phyloP scores from a whole-genome alignment of 2,329 filamentous ascomycete genomes.

The Xylaria polymorpha region DNA sequence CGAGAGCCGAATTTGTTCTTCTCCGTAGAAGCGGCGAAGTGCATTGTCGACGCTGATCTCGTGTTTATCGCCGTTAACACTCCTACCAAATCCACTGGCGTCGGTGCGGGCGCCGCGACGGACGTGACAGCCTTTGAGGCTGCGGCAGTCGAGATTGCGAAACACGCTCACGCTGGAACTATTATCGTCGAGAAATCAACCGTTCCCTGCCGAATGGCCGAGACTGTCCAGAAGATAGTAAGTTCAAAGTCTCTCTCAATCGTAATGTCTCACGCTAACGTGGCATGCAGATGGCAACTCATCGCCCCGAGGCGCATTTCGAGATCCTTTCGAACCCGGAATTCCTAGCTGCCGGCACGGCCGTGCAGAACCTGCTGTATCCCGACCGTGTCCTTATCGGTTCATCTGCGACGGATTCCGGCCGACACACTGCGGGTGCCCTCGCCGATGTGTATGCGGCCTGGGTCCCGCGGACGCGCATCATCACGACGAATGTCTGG shows the following conservation, averaged over 20 bases:
- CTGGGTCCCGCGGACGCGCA: constrained; percentile 75
- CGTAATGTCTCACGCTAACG: neutral
- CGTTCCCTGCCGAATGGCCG: constrained; percentile 78
- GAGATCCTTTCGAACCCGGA: constrained; percentile 85
- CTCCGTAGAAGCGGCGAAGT: constrained; percentile 71
- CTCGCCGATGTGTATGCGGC: constrained; percentile 74
- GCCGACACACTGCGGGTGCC: constrained; percentile 70
- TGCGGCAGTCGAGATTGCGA: constrained; percentile 74
- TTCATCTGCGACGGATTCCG: constrained; percentile 69
- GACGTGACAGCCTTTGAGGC: constrained; percentile 79
- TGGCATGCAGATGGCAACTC: constrained; percentile 61
- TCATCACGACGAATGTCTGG: constrained; percentile 79
- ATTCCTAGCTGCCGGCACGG: constrained; percentile 82
- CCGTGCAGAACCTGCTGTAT: constrained; percentile 74
- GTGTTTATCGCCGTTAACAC: constrained; percentile 84
- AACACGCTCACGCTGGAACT: constrained; percentile 71
- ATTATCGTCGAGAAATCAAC: constrained; percentile 87
- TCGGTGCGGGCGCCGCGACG: constrained; percentile 76
- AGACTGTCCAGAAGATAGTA: constrained; percentile 27
- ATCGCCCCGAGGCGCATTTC: constrained; percentile 73
- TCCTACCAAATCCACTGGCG: constrained; percentile 77
- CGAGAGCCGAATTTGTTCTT: constrained; percentile 77
- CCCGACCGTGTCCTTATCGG: constrained; percentile 83
- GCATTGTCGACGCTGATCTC: constrained; percentile 75
- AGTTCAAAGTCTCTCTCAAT: constrained; percentile 5